Base-by-base conservation (phyloP, 2,329 filamentous ascomycete species). In the Paecilomyces dactylethromorphus region DNA sequence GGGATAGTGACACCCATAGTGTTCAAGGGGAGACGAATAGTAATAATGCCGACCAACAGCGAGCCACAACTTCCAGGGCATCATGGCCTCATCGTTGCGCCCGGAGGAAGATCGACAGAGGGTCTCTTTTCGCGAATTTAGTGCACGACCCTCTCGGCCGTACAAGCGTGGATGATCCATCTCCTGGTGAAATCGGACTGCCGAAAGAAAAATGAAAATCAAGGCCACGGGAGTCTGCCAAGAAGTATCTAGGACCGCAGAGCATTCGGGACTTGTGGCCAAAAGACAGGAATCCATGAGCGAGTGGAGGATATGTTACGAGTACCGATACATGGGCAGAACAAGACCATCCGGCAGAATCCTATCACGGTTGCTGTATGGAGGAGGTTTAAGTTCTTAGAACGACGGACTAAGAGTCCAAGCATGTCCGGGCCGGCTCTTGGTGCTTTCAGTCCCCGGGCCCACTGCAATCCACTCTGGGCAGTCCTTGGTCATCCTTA, bases 251-350 rank as follows among this genome's bases (percentile, higher is more conserved):
- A 29, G 50, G 21, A 52, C 22, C 15, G 50, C 15, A 5, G 50
- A 52, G 32, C 29, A 35, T 22, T 35, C 3, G 49, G 13, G 18
- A 33, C 21, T 52, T 64, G 60, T 60, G 60, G 15, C 39, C 58
- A 61, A 53, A 51, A 50, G n/a, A 54, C 22, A 56, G 54, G 45
- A 35, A 15, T 29, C 49, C 39, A 53, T 29, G 45, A 56, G 39
- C 55, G 29, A 35, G 24, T 54, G 58, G 49, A 45, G 33, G 33
- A 49, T 51, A 53, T 29, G 29, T 49, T 54, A 57, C 45, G 57
- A 24, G 55, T 53, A 53, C 24, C 32, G 24, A 56, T 56, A 51
- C 55, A 52, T 52, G 26, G 54, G 35, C 39, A 33, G 49, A 56
- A 56, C 55, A 52, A 52, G 55, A 10, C 39, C n/a, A 21, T 52